Base-by-base conservation (phyloP, 1,284 basidiomycete species). In the Papiliotrema flavescens region DNA sequence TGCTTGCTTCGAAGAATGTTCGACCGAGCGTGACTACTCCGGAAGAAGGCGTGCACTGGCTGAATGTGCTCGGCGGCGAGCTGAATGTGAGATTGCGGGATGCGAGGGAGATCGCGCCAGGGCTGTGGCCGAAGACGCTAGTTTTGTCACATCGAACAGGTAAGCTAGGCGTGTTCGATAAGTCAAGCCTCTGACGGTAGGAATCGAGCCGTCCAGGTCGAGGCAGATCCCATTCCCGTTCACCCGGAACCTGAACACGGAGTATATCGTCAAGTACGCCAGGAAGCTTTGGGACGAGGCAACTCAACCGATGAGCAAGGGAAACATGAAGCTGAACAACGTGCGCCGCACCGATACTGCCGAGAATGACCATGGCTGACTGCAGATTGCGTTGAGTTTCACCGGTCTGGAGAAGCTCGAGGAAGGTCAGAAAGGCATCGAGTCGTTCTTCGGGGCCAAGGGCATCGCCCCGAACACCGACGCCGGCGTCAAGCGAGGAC, bases 1-100 rank as follows among this genome's bases (percentile, higher is more conserved):
- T 97, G 93, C 79, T 92, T 49, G 90, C 91, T 0, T 87, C 90
- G 11, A 97, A 97, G 74, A 96, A 95, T 67, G 83, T 95, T 22
- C 84, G 86, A 0, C 84, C 85, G 22, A 83, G 86, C 1, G 85
- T 96, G 35, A 86, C 81, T 2, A 86, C 84, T 36, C 76, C 82
- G 13, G 79, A 83, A 6, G 86, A 93, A 62, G 91, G 90, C 0
- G 80, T 84, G 48, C 89, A 93, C 60, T 98, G 95, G 96, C 82
- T 98, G 34, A 81, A 85, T 4, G 87, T 98, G 9, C 83, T 98
- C 19, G 85, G 92, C 9, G 89, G 91, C 15, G 95, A 98, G 68
- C 80, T 98, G 17, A 84, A 87, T 7, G 80, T 94, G 15, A 82
- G 95, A 44, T 79, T 98, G 22, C 84, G 84, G 46, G 91, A 98